Base-by-base conservation (phyloP, 2,329 filamentous ascomycete species). In the Verticillium tricorpus region DNA sequence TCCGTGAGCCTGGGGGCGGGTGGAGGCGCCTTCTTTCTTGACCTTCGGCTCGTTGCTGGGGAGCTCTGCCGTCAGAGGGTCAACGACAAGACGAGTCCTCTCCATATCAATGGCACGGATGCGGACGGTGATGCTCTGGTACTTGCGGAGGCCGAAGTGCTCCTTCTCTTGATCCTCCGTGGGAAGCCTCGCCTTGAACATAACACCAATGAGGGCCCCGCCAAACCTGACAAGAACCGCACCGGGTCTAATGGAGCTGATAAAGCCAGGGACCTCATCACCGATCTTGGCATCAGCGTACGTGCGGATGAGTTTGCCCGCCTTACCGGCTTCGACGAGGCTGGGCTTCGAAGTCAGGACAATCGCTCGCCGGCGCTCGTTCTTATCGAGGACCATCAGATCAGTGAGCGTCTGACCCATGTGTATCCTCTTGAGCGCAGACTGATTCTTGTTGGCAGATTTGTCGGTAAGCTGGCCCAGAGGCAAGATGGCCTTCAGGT, bases 151-250 rank as follows among this genome's bases (percentile, higher is more conserved):
- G 17, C 93, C 93, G 74, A 96, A 98, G 61, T 91, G 85, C 3
- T 88, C 83, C 66, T 89, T 81, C 14, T 81, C 78, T 56, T 87
- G 82, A 65, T 85, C 85, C 40, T 92, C 90, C n/a, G 86, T 81
- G 2, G 89, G 82, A 57, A 99, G 80, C 69, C 93, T 88, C 22
- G 86, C 86, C 75, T 91, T 94, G 40, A 93, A 92, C 34, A 97
- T 79, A 52, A 97, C 78, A 15, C 91, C 94, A 56, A 87, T 90
- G 19, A 96, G 77, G 37, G 85, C 87, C 68, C 88, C 90, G 50
- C 88, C 87, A 73, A 97, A 97, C 70, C 96, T 89, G n/a, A 97
- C 85, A 69, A 97, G 98, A 12, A 93, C 82, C 54, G 91, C 92
- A 9, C 89, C 91, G 2, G 85, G 78, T 0, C 92, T 93, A 59